Percentiles rank a stretch among this genome's conserved stretches.
phyloP scores from a whole-genome alignment of 352 stramenopile species.

The Phytophthora foliorum region DNA sequence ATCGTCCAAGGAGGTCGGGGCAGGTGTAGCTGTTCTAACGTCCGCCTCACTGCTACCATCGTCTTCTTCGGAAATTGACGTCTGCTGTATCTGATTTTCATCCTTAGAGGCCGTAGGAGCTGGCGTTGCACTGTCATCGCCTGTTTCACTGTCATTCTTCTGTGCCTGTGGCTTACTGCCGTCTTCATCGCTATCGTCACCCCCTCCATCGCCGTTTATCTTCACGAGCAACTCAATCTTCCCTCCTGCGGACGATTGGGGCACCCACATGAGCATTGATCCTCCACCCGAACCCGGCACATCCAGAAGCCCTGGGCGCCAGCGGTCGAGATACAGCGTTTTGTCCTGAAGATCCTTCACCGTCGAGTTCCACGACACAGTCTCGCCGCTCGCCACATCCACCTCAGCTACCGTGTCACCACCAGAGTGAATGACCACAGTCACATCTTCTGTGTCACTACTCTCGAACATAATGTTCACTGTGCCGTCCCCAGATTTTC shows the following conservation, averaged over 20 bases:
- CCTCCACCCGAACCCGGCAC: constrained; percentile 44
- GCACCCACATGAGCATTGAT: constrained; percentile 57
- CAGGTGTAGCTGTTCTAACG: constrained; percentile 15
- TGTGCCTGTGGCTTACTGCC: background rate
- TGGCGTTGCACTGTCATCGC: constrained; percentile 1
- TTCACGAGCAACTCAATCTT: constrained; percentile 46
- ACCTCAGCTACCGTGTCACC: constrained; percentile 46
- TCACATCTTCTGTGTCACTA: constrained; percentile 48
- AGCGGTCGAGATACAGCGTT: constrained; percentile 62
- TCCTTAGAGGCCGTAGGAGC: constrained; percentile 1
- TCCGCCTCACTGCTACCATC: background rate
- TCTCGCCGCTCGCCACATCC: constrained; percentile 44
- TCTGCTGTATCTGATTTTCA: constrained; percentile 5
- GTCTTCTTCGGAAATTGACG: background rate
- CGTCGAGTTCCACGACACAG: constrained; percentile 45
- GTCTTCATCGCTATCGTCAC: background rate
- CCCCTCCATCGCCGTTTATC: constrained; percentile 40
- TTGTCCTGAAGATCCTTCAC: constrained; percentile 54
- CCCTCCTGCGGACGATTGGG: constrained; percentile 35
- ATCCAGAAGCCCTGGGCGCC: constrained; percentile 45
- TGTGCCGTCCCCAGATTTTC: constrained; percentile 37
- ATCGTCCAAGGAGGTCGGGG: constrained; percentile 7
- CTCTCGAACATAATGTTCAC: constrained; percentile 54
- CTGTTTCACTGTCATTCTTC: background rate
- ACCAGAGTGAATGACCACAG: constrained; percentile 52